Evolutionary conservation across 1,284 basidiomycete genomes (phyloP).

Genomic region (Vanrija pseudolonga): DNA sequence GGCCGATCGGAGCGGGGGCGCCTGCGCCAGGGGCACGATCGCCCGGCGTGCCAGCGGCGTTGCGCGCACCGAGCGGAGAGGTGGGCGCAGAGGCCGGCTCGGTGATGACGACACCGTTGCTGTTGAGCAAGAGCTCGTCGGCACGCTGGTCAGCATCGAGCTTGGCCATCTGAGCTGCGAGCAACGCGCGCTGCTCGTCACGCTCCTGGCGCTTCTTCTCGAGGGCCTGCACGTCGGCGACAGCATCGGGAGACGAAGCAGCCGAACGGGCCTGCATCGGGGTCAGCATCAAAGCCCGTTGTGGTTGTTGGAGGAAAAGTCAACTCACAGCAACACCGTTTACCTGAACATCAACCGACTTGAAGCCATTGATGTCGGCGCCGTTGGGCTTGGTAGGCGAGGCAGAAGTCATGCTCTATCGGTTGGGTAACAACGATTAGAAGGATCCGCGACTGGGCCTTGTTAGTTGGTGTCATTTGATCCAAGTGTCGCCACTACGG

Average conservation of each 20-base stretch:
- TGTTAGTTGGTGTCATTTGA: background rate
- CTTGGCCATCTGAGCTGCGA: slow-evolving; percentile 88
- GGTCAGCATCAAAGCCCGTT: background rate
- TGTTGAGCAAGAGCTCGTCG: slow-evolving; percentile 59
- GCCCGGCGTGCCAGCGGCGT: slow-evolving; percentile 3
- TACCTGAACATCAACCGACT: slow-evolving; percentile 7
- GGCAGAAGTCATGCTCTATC: slow-evolving; percentile 29
- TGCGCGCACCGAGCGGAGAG: slow-evolving; percentile 25
- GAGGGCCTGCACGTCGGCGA: slow-evolving; percentile 60
- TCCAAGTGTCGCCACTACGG: background rate
- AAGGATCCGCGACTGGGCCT: slow-evolving; percentile 12
- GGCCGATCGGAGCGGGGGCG: slow-evolving; percentile 32
- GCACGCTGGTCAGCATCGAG: slow-evolving; percentile 85
- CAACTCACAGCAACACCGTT: no score
- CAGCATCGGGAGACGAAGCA: slow-evolving; percentile 4
- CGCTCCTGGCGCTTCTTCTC: slow-evolving; percentile 86
- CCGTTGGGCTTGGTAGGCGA: slow-evolving; percentile 27
- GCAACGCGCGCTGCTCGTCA: slow-evolving; percentile 74
- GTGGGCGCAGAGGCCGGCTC: slow-evolving; percentile 41
- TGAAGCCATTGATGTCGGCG: slow-evolving; percentile 23
- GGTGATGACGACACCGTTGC: slow-evolving; percentile 15
- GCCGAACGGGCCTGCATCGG: background rate
- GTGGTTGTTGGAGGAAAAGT: no score
- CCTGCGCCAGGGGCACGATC: slow-evolving; percentile 17
- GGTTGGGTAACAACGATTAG: background rate